These are phyloP conservation scores for Mycena amicta DNA, from an alignment of 768 basidiomycete genomes.

Conservation along the genomic window DNA sequence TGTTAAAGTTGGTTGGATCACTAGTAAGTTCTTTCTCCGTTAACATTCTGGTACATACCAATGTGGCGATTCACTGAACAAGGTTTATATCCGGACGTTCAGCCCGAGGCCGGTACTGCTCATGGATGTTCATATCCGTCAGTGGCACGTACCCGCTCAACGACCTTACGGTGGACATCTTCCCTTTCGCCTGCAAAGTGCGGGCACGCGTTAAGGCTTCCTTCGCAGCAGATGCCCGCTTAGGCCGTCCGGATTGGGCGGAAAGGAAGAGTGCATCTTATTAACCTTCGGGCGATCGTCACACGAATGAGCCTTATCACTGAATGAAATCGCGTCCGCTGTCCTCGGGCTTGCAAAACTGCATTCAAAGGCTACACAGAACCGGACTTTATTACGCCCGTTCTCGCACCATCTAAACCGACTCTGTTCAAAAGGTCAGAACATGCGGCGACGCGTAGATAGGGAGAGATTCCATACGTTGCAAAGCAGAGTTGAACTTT, in stretches of 20 bases:
- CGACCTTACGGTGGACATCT: constrained; percentile 14
- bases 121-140: constrained; percentile 20
- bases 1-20: constrained; percentile 7
- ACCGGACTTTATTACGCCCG: constrained; percentile 21
- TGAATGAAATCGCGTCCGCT: constrained; percentile 15
- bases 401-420: constrained; percentile 34
- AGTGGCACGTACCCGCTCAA: constrained; percentile 18
- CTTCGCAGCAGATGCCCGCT: neutral
- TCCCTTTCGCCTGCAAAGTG: constrained; percentile 4
- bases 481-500: constrained; percentile 88
- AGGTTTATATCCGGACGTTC: constrained; percentile 25
- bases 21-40: neutral
- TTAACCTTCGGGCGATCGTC: constrained; percentile 22
- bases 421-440: constrained; percentile 31
- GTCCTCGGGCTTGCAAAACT: constrained; percentile 17
- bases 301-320: constrained; percentile 21
- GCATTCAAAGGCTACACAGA: constrained; percentile 14
- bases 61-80: constrained; percentile 17
- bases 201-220: constrained; percentile 7
- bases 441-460: neutral
- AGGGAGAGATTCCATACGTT: constrained; percentile 55
- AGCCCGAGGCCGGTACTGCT: constrained; percentile 15
- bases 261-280: constrained; percentile 18
- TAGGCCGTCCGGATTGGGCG: constrained; percentile 20
- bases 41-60: constrained; percentile 13